Evolutionary conservation across 306 rosid genomes (phyloP).

Genomic region (Malus sylvestris): DNA sequence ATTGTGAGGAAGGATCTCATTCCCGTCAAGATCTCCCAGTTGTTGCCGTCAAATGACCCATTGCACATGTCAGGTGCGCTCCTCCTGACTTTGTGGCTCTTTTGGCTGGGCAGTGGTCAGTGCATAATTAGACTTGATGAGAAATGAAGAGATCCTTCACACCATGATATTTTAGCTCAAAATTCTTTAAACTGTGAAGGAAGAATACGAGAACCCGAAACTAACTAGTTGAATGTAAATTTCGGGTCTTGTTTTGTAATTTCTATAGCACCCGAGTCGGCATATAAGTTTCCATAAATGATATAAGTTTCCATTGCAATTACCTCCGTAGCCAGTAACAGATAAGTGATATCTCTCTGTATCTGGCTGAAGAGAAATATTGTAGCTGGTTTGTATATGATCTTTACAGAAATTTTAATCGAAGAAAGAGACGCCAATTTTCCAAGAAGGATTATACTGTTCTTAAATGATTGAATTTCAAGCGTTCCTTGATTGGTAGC

Average conservation of each 20-base stretch:
- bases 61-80: not conserved
- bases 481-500: no score
- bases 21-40: not conserved
- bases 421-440: not conserved
- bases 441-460: not conserved
- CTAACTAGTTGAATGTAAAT: not conserved
- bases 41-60: not conserved
- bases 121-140: not conserved
- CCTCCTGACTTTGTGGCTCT: not conserved
- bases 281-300: not conserved
- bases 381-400: not conserved
- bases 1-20: not conserved
- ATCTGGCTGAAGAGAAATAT: not conserved
- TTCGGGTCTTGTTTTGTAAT: not conserved
- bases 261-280: not conserved
- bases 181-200: not conserved
- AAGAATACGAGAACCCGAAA: not conserved
- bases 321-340: not conserved
- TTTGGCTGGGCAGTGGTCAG: not conserved
- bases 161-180: not conserved
- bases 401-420: not conserved
- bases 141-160: not conserved
- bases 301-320: not conserved
- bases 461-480: not conserved
- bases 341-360: not conserved